These are phyloP conservation scores for Hericium rajendrae DNA, from an alignment of 768 basidiomycete species.

Conservation along the genomic window DNA sequence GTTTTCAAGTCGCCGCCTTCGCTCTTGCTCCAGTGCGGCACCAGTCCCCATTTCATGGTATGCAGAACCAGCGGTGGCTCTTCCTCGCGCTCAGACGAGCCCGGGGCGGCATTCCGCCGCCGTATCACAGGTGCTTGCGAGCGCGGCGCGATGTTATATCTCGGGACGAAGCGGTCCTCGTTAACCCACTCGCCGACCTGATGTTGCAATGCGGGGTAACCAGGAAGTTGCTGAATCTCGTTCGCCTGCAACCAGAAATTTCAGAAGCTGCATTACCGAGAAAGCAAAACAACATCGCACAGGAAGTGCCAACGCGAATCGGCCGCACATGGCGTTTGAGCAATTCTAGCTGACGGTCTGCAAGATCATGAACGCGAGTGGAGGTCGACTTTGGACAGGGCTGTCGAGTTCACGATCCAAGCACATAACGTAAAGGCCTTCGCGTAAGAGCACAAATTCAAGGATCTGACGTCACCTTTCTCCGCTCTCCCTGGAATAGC, in stretches of 20 bases:
- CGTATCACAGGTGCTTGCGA: slow-evolving; percentile 67
- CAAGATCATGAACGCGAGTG: no score
- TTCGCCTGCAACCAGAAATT: slow-evolving; percentile 1
- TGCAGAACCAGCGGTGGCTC: slow-evolving; percentile 42
- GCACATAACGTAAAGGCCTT: no score
- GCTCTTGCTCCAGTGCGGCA: slow-evolving; percentile 75
- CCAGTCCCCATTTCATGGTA: slow-evolving; percentile 86
- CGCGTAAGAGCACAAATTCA: no score
- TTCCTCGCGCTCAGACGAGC: slow-evolving; percentile 5
- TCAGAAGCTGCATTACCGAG: not conserved
- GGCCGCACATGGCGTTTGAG: slow-evolving; percentile 43
- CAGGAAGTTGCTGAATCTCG: slow-evolving; percentile 30
- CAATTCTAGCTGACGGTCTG: no score
- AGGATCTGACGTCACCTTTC: no score
- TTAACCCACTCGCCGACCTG: slow-evolving; percentile 51
- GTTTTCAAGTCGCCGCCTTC: slow-evolving; percentile 71
- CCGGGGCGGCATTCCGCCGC: slow-evolving; percentile 28
- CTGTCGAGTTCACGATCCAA: no score
- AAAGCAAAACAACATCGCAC: slow-evolving; percentile 24
- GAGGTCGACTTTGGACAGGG: no score
- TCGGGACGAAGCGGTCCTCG: slow-evolving; percentile 43
- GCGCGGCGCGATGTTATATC: slow-evolving; percentile 82
- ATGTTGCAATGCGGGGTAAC: slow-evolving; percentile 25
- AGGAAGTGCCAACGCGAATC: slow-evolving; percentile 44
- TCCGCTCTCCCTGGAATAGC: no score